These are phyloP conservation scores for Pseudogymnoascus sp. DNA, from an alignment of 2,329 filamentous ascomycete species.

Conservation along the genomic window DNA sequence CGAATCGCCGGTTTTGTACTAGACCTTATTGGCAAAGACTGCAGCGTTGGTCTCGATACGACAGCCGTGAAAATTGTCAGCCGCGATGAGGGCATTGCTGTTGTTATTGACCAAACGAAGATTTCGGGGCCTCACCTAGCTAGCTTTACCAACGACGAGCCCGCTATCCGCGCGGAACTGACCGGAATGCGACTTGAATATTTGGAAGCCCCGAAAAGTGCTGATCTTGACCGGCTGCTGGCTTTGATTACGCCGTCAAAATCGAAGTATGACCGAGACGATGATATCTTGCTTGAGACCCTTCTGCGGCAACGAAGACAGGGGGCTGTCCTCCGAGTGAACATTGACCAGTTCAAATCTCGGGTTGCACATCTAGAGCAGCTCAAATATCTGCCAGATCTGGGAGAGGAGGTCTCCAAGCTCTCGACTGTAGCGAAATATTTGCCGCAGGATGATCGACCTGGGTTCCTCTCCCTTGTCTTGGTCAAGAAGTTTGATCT, in stretches of 20 bases:
- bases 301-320: constrained; percentile 78
- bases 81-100: constrained; percentile 61
- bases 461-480: constrained; percentile 71
- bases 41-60: constrained; percentile 65
- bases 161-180: constrained; percentile 57
- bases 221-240: constrained; percentile 73
- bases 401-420: constrained; percentile 72
- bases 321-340: constrained; percentile 70
- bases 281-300: constrained; percentile 92
- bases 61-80: constrained; percentile 76
- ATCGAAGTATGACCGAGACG: constrained; percentile 76
- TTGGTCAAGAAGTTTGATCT: constrained; percentile 57
- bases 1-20: constrained; percentile 70
- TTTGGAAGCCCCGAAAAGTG: constrained; percentile 62
- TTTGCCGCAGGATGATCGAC: constrained; percentile 88
- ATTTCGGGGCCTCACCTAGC: constrained; percentile 62
- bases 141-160: constrained; percentile 40
- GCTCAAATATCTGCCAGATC: constrained; percentile 57
- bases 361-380: constrained; percentile 56
- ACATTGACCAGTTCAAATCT: constrained; percentile 56
- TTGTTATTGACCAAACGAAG: constrained; percentile 69
- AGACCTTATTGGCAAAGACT: constrained; percentile 69
- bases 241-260: constrained; percentile 87
- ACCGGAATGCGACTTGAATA: constrained; percentile 65
- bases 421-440: constrained; percentile 89